Base-by-base conservation (phyloP, 345 rosid species). In the Camelina neglecta region DNA sequence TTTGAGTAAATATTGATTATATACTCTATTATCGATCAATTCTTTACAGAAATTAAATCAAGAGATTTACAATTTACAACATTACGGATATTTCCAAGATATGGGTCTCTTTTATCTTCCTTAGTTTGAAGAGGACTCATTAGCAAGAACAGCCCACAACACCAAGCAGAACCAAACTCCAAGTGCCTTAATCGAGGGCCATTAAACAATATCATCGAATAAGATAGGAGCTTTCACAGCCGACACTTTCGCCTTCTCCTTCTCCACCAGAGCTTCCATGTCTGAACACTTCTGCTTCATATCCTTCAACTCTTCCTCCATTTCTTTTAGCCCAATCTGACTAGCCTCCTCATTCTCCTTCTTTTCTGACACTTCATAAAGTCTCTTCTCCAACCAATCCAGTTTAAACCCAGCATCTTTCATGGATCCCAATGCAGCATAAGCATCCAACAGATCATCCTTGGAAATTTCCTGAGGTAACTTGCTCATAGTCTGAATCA, bases 321-420 rank as follows among this genome's bases (percentile, higher is more conserved):
- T 75, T n/a, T 54, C 70, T 15, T 42, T 29, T 10, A 79, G 4
- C 53, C 21, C 5, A 23, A 60, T 20, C 33, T 36, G 47, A 67
- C 7, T 0, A 35, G 10, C 33, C 45, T 55, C 47, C 29, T 45
- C 60, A 5, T 42, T 78, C 9, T 51, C 61, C 66, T 68, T 53
- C 41, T 56, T 71, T 21, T 63, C 54, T 13, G 26, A 15, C 3
- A 79, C 39, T 5, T 68, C 67, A 48, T 54, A 66, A 39, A 79
- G 18, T 44, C 61, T 79, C 55, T 60, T 62, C 55, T 73, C 72
- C 47, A 73, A 48, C 78, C 74, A 79, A 63, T 73, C 78, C 61
- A 78, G 21, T 31, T 78, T 39, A 62, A 73, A 67, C 2, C 78
- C 78, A 6, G n/a, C 70, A 66, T 42, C 41, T 16, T 1, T 55